phyloP scores from a whole-genome alignment of 768 basidiomycete genomes.

The Gymnopilus junonius region DNA sequence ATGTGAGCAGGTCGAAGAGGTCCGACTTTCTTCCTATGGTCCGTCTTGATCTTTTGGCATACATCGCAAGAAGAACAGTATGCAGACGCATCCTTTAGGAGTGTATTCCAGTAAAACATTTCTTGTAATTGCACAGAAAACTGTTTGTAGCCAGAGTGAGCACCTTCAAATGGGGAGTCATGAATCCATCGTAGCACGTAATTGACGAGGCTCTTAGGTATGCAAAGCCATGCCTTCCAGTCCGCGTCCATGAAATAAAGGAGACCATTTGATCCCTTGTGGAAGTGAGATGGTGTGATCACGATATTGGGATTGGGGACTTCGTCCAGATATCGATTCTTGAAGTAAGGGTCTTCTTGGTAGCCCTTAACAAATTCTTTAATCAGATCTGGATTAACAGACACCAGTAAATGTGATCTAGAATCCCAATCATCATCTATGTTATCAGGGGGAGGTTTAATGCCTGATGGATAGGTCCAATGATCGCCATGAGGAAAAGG shows the following conservation, averaged over 20 bases:
- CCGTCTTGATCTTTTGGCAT: slow-evolving; percentile 30
- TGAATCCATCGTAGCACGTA: slow-evolving; percentile 17
- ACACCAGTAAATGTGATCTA: not conserved
- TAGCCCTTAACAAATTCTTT: slow-evolving; percentile 19
- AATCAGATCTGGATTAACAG: not conserved
- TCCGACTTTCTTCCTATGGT: slow-evolving; percentile 17
- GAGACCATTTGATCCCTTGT: slow-evolving; percentile 5
- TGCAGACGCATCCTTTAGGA: slow-evolving; percentile 13
- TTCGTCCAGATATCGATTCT: not conserved
- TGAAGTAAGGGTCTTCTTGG: slow-evolving; percentile 11
- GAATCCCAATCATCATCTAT: slow-evolving; percentile 11
- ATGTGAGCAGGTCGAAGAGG: slow-evolving; percentile 25
- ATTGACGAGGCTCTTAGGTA: slow-evolving; percentile 9
- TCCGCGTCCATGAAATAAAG: slow-evolving; percentile 25
- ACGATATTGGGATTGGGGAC: not conserved
- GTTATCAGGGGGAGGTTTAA: slow-evolving; percentile 18
- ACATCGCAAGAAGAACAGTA: slow-evolving; percentile 23
- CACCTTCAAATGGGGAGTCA: slow-evolving; percentile 20
- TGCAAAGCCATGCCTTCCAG: slow-evolving; percentile 21
- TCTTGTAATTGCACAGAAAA: slow-evolving; percentile 11
- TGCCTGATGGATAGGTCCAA: slow-evolving; percentile 9
- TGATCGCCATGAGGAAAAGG: not conserved
- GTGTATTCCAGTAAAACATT: slow-evolving; percentile 10
- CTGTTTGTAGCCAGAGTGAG: slow-evolving; percentile 6
- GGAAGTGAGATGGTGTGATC: not conserved